A percentile compares a stretch with the other conserved stretches of the same genome.
phyloP scores from a whole-genome alignment of 2,329 filamentous ascomycete species.

The Cercospora beticola region DNA sequence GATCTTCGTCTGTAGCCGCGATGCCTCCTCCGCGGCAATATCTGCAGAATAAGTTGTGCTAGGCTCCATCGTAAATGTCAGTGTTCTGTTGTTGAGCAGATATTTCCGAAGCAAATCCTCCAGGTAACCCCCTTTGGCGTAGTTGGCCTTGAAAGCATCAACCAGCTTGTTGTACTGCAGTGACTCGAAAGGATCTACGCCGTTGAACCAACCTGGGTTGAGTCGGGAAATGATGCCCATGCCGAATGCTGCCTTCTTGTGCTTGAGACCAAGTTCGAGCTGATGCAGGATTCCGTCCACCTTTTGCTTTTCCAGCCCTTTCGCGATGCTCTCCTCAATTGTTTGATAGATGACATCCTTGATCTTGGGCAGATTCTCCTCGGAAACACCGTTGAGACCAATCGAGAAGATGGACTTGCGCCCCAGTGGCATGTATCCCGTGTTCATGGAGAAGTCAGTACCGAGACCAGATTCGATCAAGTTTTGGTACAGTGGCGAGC shows the following conservation, averaged over 20 bases:
- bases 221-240: slow-evolving; percentile 86
- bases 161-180: slow-evolving; percentile 91
- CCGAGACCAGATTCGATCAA: slow-evolving; percentile 88
- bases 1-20: slow-evolving; percentile 73
- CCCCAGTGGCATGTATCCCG: slow-evolving; percentile 80
- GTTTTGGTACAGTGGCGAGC: slow-evolving; percentile 85
- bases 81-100: slow-evolving; percentile 77
- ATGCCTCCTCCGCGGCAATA: slow-evolving; percentile 72
- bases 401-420: slow-evolving; percentile 83
- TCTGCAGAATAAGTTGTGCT: slow-evolving; percentile 72
- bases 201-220: slow-evolving; percentile 93
- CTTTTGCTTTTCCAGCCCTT: slow-evolving; percentile 85
- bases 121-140: slow-evolving; percentile 75
- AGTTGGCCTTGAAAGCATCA: slow-evolving; percentile 73
- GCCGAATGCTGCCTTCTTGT: slow-evolving; percentile 95
- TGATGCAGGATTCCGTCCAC: slow-evolving; percentile 94
- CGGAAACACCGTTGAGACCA: slow-evolving; percentile 83
- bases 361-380: slow-evolving; percentile 74
- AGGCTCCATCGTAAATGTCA: slow-evolving; percentile 94
- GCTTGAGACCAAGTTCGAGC: slow-evolving; percentile 86
- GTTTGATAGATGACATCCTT: slow-evolving; percentile 72
- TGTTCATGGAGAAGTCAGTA: slow-evolving; percentile 91
- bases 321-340: slow-evolving; percentile 65
- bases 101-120: slow-evolving; percentile 87
- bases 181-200: slow-evolving; percentile 85